Evolutionary conservation across 73 alveolate genomes (phyloP).

Genomic region (Paramecium caudatum): DNA sequence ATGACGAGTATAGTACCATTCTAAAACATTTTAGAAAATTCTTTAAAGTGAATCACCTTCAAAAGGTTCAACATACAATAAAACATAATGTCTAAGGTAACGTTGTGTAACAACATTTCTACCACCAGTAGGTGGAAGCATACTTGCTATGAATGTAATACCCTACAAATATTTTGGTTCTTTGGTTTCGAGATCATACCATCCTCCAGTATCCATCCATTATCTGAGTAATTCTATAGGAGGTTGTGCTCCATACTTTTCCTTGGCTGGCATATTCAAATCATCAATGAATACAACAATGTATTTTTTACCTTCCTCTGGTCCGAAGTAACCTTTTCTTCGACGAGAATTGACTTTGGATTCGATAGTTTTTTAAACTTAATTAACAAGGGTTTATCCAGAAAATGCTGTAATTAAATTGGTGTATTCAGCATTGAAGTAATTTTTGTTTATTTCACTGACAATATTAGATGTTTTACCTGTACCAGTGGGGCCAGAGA

Average conservation of each 20-base stretch:
- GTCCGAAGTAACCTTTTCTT: conserved; percentile 97
- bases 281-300: conserved; percentile 99
- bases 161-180: conserved; percentile 91
- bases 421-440: conserved; percentile 92
- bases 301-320: conserved; percentile 91
- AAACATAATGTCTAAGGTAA: conserved; percentile 94
- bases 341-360: conserved; percentile 77
- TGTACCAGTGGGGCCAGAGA: conserved; percentile 99
- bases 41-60: conserved; percentile 90
- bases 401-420: conserved; percentile 96
- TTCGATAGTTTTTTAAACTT: conserved; percentile 81
- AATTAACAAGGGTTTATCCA: conserved; percentile 99
- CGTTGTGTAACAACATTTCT: conserved; percentile 91
- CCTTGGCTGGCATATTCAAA: conserved; percentile 99
- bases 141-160: conserved; percentile 98
- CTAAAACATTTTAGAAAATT: conserved; percentile 94
- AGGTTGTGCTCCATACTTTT: conserved; percentile 99
- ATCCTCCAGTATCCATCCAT: conserved; percentile 99
- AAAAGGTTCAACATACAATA: conserved; percentile 96
- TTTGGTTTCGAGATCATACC: conserved; percentile 97
- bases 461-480: conserved; percentile 98
- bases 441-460: conserved; percentile 87
- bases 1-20: conserved; percentile 94
- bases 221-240: conserved; percentile 99
- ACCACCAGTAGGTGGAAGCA: conserved; percentile 99